phyloP scores from a whole-genome alignment of 306 rosid species.

The Pterocarpus macrocarpus region DNA sequence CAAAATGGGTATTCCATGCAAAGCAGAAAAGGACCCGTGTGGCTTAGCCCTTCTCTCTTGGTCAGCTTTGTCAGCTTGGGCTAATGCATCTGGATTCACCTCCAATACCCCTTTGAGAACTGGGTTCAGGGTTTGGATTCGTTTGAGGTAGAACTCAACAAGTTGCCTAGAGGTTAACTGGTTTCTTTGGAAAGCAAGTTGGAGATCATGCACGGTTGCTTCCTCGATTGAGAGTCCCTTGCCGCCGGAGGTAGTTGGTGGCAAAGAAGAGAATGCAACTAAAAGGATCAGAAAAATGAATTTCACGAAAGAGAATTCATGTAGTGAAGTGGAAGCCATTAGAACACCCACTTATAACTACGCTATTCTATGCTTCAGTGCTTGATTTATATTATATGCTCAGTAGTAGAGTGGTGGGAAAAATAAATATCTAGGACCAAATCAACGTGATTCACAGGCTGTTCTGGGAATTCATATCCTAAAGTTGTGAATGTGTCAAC shows the following conservation, averaged over 20 bases:
- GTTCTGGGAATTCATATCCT: neutral
- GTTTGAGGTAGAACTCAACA: slow-evolving; percentile 63
- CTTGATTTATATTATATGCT: neutral
- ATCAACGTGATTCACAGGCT: neutral
- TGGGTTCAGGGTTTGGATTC: slow-evolving; percentile 56
- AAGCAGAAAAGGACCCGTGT: slow-evolving; percentile 24
- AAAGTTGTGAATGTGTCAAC: too few species aligned
- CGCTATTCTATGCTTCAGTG: neutral
- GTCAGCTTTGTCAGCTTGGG: slow-evolving; percentile 66
- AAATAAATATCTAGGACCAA: neutral
- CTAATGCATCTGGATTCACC: slow-evolving; percentile 69
- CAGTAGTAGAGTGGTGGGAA: neutral
- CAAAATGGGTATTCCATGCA: slow-evolving; percentile 77
- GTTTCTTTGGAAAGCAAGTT: slow-evolving; percentile 58
- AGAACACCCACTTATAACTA: neutral
- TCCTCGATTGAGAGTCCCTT: slow-evolving; percentile 57
- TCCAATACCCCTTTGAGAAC: slow-evolving; percentile 62
- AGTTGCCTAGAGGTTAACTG: slow-evolving; percentile 67
- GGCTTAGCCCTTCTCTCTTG: slow-evolving; percentile 40
- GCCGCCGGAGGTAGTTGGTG: neutral
- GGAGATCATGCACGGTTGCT: slow-evolving; percentile 65
- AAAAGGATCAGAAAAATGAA: slow-evolving; percentile 25
- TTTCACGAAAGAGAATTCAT: neutral
- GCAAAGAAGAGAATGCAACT: neutral
- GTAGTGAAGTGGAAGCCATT: slow-evolving; percentile 39